Evolutionary conservation across 1,284 basidiomycete species (phyloP), one percentile per base, ranked within the genome.

Genomic region (Moesziomyces parantarcticus): DNA sequence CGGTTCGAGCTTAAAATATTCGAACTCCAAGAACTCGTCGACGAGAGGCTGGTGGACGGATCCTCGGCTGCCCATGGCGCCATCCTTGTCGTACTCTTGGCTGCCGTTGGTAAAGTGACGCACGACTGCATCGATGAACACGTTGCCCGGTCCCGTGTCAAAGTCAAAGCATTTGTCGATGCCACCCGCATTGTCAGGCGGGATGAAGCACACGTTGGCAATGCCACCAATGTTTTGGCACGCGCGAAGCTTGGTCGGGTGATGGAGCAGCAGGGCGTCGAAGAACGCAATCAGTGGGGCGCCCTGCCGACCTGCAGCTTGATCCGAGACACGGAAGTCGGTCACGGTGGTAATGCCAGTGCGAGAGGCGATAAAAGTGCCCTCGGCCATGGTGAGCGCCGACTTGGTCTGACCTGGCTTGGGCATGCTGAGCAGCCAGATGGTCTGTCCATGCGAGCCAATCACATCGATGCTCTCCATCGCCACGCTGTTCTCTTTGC

Each of bases 381-480:
- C 36, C 16, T 39, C 36, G 16, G 36, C 36, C 36, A 39, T 39
- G 36, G 36, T 39, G 36, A 39, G 36, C 36, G 36, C 36, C 36
- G 36, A 39, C 36, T 39, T 39, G 36, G 36, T 39, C 36, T 39
- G 36, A 18, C 36, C 36, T 39, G 4, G 36, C 36, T 39, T 39
- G 36, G 36, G 36, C 36, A 39, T 39, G 36, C 36, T 39, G 36
- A 39, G 36, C 36, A 39, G 36, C 36, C 36, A 39, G 36, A 39
- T 39, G 36, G 36, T 39, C 36, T 39, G 36, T 39, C 36, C 36
- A 39, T 39, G 36, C 36, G 36, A 39, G 36, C 36, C 36, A 39
- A 39, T 39, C 16, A 39, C 36, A 18, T 39, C 36, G 36, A 39
- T 39, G 36, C 36, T 39, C 36, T 39, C 36, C 36, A 39, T 39